phyloP scores from a whole-genome alignment of 345 rosid species.

The Mercurialis annua region DNA sequence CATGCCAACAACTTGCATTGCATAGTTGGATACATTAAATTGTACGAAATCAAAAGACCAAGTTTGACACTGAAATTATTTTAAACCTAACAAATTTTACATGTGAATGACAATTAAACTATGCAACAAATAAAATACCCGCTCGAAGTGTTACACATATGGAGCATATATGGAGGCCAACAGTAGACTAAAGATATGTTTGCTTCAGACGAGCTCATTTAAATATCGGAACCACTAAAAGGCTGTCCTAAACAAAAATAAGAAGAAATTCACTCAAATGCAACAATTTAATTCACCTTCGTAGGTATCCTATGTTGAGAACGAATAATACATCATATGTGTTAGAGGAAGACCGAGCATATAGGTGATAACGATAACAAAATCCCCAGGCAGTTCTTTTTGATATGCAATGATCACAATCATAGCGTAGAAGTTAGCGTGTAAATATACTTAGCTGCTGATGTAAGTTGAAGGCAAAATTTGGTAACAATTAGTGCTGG shows the following conservation, averaged over 20 bases:
- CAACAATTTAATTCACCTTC: not conserved
- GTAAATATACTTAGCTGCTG: not conserved
- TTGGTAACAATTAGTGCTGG: not conserved
- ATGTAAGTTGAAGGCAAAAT: not conserved
- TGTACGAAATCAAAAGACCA: too few relatives aligned
- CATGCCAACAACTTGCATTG: too few relatives aligned
- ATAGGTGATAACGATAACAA: not conserved
- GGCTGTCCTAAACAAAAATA: not conserved
- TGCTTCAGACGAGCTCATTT: too few relatives aligned
- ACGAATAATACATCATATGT: not conserved
- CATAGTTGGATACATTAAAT: too few relatives aligned
- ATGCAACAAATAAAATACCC: too few relatives aligned
- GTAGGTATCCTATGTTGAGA: not conserved
- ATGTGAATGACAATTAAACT: too few relatives aligned
- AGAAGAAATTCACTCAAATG: not conserved
- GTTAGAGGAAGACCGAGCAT: too few relatives aligned
- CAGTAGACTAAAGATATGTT: too few relatives aligned
- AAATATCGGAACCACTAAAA: not conserved
- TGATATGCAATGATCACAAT: not conserved
- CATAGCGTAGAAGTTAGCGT: not conserved
- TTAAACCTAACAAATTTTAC: too few relatives aligned
- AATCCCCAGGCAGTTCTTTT: not conserved
- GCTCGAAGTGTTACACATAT: too few relatives aligned
- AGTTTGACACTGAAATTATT: too few relatives aligned
- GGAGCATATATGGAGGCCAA: too few relatives aligned